Evolutionary conservation across 164 flowering plant species (phyloP).

Genomic region (Vitis rotundifolia): DNA sequence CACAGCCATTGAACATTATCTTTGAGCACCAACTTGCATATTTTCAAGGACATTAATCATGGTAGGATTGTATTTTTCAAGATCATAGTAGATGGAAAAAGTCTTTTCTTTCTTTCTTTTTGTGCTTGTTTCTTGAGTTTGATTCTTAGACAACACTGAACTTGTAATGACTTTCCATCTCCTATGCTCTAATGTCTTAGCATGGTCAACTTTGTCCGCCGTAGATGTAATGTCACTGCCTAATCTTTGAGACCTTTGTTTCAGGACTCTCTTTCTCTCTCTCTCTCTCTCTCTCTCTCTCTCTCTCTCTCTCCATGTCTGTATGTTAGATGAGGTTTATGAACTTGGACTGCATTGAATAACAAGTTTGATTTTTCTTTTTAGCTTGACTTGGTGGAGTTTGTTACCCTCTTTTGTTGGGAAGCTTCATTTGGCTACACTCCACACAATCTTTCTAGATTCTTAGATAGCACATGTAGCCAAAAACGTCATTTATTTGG

Average conservation of each 20-base stretch:
- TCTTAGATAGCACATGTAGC: background rate
- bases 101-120: too few species aligned
- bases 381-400: background rate
- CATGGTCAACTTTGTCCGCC: background rate
- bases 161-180: background rate
- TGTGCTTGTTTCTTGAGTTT: too few species aligned
- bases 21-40: too few species aligned
- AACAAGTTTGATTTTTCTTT: background rate
- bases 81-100: too few species aligned
- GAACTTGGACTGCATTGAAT: background rate
- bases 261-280: background rate
- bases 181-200: background rate
- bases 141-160: background rate
- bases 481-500: background rate
- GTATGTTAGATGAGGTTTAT: background rate
- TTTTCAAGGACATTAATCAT: too few species aligned
- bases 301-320: too few species aligned
- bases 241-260: background rate
- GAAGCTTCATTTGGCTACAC: conserved; percentile 9
- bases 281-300: background rate
- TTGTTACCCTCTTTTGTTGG: conserved; percentile 3
- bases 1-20: too few species aligned
- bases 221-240: background rate
- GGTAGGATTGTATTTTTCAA: too few species aligned
- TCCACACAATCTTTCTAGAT: background rate